These are phyloP conservation scores for Fusarium xyrophilum DNA, from an alignment of 2,329 filamentous ascomycete genomes.

Conservation along the genomic window DNA sequence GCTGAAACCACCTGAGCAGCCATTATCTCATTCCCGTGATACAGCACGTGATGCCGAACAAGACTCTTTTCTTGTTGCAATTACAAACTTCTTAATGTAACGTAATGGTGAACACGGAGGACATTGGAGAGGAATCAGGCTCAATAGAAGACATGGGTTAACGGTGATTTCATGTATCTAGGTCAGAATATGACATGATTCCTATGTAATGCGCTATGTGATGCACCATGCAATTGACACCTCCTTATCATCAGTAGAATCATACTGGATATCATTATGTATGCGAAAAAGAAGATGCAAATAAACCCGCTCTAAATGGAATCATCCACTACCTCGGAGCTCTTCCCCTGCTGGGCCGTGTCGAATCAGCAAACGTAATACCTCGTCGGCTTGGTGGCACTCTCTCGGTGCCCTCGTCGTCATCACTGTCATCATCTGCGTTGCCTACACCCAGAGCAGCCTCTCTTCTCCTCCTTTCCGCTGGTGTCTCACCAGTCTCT, in stretches of 20 bases:
- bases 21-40: conserved; percentile 9
- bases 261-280: conserved; percentile 31
- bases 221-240: conserved; percentile 21
- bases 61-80: not conserved
- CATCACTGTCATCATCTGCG: conserved; percentile 53
- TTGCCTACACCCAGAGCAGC: conserved; percentile 71
- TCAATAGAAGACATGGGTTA: not conserved
- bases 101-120: not conserved
- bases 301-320: conserved; percentile 17
- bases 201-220: conserved; percentile 18
- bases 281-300: conserved; percentile 35
- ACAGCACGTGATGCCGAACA: not conserved
- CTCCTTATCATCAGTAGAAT: conserved; percentile 9
- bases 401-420: conserved; percentile 64
- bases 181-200: conserved; percentile 5
- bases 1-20: not conserved
- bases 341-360: conserved; percentile 33
- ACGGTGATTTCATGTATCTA: not conserved
- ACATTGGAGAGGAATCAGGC: not conserved
- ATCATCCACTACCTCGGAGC: conserved; percentile 13
- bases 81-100: not conserved
- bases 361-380: conserved; percentile 66
- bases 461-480: conserved; percentile 75
- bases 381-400: conserved; percentile 61
- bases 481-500: conserved; percentile 69